Evolutionary conservation across 352 stramenopile genomes (phyloP).

Genomic region (Phytophthora aleatoria): DNA sequence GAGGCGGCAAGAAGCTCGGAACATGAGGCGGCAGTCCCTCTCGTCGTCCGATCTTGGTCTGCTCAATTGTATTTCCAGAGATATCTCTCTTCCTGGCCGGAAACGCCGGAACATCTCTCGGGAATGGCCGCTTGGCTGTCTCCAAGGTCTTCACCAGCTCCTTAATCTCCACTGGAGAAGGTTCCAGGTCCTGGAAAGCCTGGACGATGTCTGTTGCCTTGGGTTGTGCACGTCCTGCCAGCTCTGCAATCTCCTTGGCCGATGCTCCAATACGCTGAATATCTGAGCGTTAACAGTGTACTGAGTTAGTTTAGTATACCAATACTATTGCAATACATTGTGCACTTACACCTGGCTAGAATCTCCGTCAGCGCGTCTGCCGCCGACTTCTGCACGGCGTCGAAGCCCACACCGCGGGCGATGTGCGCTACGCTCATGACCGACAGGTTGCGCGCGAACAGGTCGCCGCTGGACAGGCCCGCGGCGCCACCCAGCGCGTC

Average conservation of each 20-base stretch:
- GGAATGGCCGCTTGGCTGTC: slow-evolving; percentile 58
- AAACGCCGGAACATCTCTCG: slow-evolving; percentile 57
- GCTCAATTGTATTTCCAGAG: slow-evolving; percentile 50
- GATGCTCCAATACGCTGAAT: slow-evolving; percentile 54
- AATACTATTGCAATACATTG: slow-evolving; percentile 23
- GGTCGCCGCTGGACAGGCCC: slow-evolving; percentile 39
- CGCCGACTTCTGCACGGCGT: slow-evolving; percentile 56
- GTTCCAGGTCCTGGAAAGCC: slow-evolving; percentile 53
- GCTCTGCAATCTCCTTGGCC: slow-evolving; percentile 59
- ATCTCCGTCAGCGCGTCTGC: slow-evolving; percentile 58
- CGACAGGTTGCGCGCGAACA: slow-evolving; percentile 56
- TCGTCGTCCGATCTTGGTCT: slow-evolving; percentile 61
- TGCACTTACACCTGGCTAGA: slow-evolving; percentile 46
- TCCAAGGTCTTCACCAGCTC: slow-evolving; percentile 61
- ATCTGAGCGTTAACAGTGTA: slow-evolving; percentile 31
- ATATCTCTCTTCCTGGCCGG: slow-evolving; percentile 56
- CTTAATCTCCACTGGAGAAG: slow-evolving; percentile 44
- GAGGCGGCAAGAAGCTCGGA: slow-evolving; percentile 52
- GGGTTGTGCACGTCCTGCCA: slow-evolving; percentile 56
- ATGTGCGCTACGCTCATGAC: slow-evolving; percentile 60
- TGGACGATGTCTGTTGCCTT: slow-evolving; percentile 54
- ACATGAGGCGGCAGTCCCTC: slow-evolving; percentile 54
- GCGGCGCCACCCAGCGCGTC: slow-evolving; percentile 24
- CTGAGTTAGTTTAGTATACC: slow-evolving; percentile 4
- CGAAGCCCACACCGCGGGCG: slow-evolving; percentile 55